Conservation (phyloP, 805 yeast species). For the Cyberlindnera mississippiensis region DNA sequence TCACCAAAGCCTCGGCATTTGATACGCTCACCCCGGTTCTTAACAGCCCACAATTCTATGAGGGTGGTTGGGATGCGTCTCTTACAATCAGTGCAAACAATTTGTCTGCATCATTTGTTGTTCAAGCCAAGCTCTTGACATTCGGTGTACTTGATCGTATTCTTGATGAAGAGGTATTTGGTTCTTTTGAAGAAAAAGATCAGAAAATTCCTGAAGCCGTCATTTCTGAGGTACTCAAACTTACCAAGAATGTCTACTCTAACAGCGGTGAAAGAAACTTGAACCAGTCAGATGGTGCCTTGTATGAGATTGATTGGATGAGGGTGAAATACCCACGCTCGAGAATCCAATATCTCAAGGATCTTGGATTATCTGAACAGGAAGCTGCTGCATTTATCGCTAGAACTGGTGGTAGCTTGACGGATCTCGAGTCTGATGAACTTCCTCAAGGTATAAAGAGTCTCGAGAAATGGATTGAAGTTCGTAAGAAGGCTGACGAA, state of each 20-base stretch:
- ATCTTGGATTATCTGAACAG: conserved; percentile 30
- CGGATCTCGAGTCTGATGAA: conserved; percentile 20
- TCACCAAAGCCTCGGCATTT: conserved; percentile 41
- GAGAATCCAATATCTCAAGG: conserved; percentile 31
- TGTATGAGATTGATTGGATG: conserved; percentile 34
- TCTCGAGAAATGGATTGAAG: conserved; percentile 30
- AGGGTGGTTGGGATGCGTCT: conserved; percentile 30
- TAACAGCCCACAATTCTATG: conserved; percentile 34
- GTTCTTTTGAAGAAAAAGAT: conserved; percentile 19
- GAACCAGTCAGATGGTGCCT: conserved; percentile 32
- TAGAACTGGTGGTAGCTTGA: conserved; percentile 31
- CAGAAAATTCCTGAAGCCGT: conserved; percentile 35
- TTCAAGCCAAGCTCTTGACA: conserved; percentile 39
- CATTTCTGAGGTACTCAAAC: conserved; percentile 42
- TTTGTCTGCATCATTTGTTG: conserved; percentile 28
- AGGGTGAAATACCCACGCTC: conserved; percentile 39
- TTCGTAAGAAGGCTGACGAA: conserved; percentile 15
- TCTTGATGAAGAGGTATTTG: conserved; percentile 28
- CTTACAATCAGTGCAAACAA: conserved; percentile 15
- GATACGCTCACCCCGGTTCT: conserved; percentile 32
- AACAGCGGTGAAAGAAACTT: conserved; percentile 34
- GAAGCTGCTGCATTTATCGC: conserved; percentile 30
- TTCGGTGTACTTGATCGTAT: conserved; percentile 37
- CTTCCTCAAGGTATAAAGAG: conserved; percentile 26
- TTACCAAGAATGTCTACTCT: conserved; percentile 40